Percentiles rank a stretch among this genome's conserved stretches.
These are phyloP conservation scores for Aspergillus caelatus DNA, from an alignment of 2,329 filamentous ascomycete species.

Conservation along the genomic window DNA sequence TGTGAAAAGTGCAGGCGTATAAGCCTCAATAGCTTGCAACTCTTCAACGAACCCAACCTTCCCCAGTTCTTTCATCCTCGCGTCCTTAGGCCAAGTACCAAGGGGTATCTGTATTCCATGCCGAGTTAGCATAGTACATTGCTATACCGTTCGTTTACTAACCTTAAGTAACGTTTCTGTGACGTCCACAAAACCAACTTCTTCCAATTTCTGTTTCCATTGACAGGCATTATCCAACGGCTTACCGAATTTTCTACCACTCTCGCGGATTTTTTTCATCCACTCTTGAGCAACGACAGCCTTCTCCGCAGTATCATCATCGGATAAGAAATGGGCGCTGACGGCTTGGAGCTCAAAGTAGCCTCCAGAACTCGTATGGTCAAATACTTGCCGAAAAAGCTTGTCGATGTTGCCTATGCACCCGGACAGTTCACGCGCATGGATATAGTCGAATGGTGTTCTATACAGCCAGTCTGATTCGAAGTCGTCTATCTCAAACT, in stretches of 20 bases:
- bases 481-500: constrained; percentile 1
- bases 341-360: constrained; percentile 1
- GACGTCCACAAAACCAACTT: not conserved
- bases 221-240: not conserved
- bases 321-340: constrained; percentile 1
- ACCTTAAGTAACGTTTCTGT: constrained; percentile 1
- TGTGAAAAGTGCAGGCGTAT: not conserved
- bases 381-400: not conserved
- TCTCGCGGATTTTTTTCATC: not conserved
- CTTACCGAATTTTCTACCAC: not conserved
- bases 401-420: not conserved
- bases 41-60: not conserved
- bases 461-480: constrained; percentile 1
- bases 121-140: not conserved
- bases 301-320: not conserved
- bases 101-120: not conserved
- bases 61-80: not conserved
- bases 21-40: not conserved
- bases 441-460: not conserved
- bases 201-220: constrained; percentile 2
- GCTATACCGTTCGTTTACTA: not conserved
- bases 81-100: not conserved
- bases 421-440: not conserved
- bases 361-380: not conserved
- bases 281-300: not conserved